These are phyloP conservation scores for Colletotrichum tofieldiae DNA, from an alignment of 2,329 filamentous ascomycete species.

Conservation along the genomic window DNA sequence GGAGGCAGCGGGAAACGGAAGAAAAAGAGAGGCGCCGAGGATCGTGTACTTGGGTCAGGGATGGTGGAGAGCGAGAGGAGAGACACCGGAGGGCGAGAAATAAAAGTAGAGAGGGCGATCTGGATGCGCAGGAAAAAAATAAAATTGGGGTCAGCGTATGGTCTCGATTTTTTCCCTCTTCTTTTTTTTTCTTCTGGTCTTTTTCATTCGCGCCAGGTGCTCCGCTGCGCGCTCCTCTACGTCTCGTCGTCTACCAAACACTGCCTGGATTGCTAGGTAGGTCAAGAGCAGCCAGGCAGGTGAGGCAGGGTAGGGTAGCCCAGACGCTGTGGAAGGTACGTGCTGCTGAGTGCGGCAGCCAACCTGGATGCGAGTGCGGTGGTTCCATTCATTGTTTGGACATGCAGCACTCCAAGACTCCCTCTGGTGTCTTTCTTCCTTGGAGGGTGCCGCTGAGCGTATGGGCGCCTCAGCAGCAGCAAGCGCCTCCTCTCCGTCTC, in stretches of 20 bases:
- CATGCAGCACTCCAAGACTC: neutral
- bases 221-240: slow-evolving; percentile 5
- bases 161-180: slow-evolving; percentile 24
- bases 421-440: neutral
- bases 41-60: slow-evolving; percentile 31
- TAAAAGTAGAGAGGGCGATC: slow-evolving; percentile 31
- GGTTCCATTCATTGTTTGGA: neutral
- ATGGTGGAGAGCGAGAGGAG: slow-evolving; percentile 32
- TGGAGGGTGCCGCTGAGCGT: slow-evolving; percentile 3
- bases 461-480: slow-evolving; percentile 13
- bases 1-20: neutral
- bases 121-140: slow-evolving; percentile 36
- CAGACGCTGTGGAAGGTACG: neutral
- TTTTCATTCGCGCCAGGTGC: neutral
- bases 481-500: slow-evolving; percentile 32
- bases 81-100: slow-evolving; percentile 39
- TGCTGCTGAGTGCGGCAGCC: neutral
- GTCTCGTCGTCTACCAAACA: neutral
- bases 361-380: slow-evolving; percentile 2
- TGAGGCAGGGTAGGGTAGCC: neutral
- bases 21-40: slow-evolving; percentile 26
- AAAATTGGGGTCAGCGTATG: slow-evolving; percentile 38
- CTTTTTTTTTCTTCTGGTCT: neutral
- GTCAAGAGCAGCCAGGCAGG: neutral
- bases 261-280: neutral